These are phyloP conservation scores for Sordariomycetes sp. DNA, from an alignment of 2,329 filamentous ascomycete genomes.

Conservation along the genomic window DNA sequence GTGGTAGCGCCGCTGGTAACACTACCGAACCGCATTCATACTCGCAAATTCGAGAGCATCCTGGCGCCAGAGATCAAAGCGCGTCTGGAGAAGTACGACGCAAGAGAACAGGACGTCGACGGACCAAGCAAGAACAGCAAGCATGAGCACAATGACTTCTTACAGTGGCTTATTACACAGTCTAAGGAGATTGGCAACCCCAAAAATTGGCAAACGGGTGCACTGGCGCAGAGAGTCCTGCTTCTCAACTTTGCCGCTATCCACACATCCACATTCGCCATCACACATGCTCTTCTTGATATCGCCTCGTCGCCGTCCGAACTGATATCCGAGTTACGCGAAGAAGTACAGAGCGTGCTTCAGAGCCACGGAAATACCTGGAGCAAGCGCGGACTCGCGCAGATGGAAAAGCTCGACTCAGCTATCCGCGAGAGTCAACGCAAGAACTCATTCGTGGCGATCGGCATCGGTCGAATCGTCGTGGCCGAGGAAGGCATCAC, in stretches of 20 bases:
- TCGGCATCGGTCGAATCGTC: conserved; percentile 14
- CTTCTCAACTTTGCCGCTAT: conserved; percentile 26
- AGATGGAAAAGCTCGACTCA: conserved; percentile 28
- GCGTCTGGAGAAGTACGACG: not conserved
- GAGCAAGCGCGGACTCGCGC: conserved; percentile 21
- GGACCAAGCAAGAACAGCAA: not conserved
- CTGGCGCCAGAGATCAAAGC: not conserved
- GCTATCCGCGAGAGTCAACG: conserved; percentile 29
- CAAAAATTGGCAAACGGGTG: conserved; percentile 11
- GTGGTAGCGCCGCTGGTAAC: not conserved
- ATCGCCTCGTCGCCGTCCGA: conserved; percentile 23
- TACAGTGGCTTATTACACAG: conserved; percentile 5
- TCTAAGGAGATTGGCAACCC: conserved; percentile 11
- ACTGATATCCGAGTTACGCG: conserved; percentile 31
- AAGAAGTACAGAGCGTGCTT: conserved; percentile 11
- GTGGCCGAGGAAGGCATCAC: conserved; percentile 15
- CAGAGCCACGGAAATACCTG: conserved; percentile 11
- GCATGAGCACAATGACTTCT: conserved; percentile 5
- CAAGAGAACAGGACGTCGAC: not conserved
- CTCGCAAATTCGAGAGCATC: not conserved
- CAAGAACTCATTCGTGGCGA: conserved; percentile 18
- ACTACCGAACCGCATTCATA: not conserved
- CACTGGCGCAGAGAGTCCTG: conserved; percentile 17
- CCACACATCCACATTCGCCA: conserved; percentile 25
- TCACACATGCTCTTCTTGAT: conserved; percentile 31